Evolutionary conservation across 2,329 filamentous ascomycete genomes (phyloP), one percentile per base, ranked within the genome.

Genomic region (Sordariomycetes sp.): DNA sequence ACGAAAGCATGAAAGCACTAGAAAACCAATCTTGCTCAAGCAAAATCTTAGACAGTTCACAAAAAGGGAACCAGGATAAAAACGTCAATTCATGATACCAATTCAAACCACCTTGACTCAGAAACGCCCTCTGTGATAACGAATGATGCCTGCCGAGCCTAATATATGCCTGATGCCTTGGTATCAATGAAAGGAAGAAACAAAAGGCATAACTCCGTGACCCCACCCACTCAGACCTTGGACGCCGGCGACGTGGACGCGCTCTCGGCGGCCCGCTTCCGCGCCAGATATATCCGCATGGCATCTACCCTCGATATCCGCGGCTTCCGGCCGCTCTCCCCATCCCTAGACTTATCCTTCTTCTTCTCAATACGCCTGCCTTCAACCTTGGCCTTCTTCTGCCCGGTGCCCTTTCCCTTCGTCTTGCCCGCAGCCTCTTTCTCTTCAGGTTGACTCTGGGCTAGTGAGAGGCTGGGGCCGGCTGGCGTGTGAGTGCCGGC

Each of bases 1-100:
- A 24, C 22, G n/a, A 12, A 50, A 50, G 45, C n/a, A 50, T 22
- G 22, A 22, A 50, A 20, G 45, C 60, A 61, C 63, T 61, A 64
- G 61, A 63, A 62, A 66, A 64, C 65, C 52, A 64, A 61, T 59
- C 28, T 62, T 65, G 66, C 66, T 62, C 65, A 67, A 65, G 66
- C 65, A 67, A 61, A 67, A 61, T 64, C 67, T 63, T 28, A 34
- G 53, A 48, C 24, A 22, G 24, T 39, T 8, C n/a, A 53, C 32
- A 48, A 39, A 17, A 25, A 55, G 36, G 39, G 32, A 42, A 22
- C 12, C n/a, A 45, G 36, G 25, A 52, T 48, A 52, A 35, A 35
- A n/a, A 20, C 48, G 32, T 50, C 22, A 22, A 10, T 8, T 50
- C 22, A 50, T 20, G n/a, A 50, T 24, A 24, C 45, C n/a, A 39